Conservation (phyloP, 2,329 filamentous ascomycete genomes). For the Fusarium neocosmosporiellum region DNA sequence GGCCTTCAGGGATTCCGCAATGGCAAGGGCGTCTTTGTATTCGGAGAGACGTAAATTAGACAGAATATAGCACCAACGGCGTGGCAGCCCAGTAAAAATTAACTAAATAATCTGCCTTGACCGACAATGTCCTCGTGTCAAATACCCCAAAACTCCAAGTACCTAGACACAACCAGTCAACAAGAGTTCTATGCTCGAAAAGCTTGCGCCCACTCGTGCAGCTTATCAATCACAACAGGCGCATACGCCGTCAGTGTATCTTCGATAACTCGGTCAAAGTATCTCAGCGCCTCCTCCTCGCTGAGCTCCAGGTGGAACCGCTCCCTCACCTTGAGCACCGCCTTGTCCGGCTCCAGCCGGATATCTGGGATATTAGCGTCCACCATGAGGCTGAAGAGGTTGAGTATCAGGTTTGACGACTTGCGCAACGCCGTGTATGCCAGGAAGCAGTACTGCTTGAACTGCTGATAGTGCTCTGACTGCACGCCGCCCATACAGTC, state of each 20-base stretch:
- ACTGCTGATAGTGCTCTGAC: conserved; percentile 84
- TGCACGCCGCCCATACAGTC: conserved; percentile 94
- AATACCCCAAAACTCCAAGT: conserved; percentile 10
- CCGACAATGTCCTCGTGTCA: not conserved
- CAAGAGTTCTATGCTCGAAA: conserved; percentile 72
- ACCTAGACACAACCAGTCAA: not conserved
- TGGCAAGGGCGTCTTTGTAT: conserved; percentile 92
- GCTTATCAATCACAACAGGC: conserved; percentile 91
- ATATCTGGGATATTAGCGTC: conserved; percentile 98
- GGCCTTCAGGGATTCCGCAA: conserved; percentile 85
- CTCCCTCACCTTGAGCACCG: conserved; percentile 94
- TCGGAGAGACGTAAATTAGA: conserved; percentile 65
- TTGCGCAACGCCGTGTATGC: conserved; percentile 93
- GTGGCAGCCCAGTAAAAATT: not conserved
- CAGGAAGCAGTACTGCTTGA: conserved; percentile 96
- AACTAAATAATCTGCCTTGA: not conserved
- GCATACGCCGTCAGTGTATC: conserved; percentile 91
- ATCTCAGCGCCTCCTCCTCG: conserved; percentile 90
- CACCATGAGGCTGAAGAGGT: conserved; percentile 96
- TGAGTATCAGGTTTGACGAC: conserved; percentile 89
- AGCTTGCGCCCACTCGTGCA: conserved; percentile 94
- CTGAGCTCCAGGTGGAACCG: conserved; percentile 90
- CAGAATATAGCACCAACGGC: not conserved
- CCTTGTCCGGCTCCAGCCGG: conserved; percentile 90
- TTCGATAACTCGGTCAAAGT: conserved; percentile 90